These are phyloP conservation scores for Butyriboletus loyo DNA, from an alignment of 768 basidiomycete genomes.

Conservation along the genomic window DNA sequence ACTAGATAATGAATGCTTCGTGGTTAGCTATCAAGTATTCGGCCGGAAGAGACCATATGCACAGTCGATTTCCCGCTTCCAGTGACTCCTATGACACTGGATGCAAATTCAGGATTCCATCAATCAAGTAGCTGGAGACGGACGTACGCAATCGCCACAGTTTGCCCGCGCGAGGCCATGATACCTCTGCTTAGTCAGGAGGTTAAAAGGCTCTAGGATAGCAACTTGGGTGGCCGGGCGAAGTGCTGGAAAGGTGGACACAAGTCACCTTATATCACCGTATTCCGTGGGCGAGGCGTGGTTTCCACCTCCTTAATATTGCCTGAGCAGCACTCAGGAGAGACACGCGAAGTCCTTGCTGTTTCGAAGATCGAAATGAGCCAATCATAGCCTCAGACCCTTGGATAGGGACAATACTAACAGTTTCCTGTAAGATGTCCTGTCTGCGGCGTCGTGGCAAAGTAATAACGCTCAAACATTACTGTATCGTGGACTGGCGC, in stretches of 20 bases:
- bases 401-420: background rate
- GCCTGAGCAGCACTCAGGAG: slow-evolving; percentile 7
- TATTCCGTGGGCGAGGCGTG: slow-evolving; percentile 3
- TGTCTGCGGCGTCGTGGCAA: slow-evolving; percentile 3
- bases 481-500: background rate
- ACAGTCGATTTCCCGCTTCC: slow-evolving; percentile 35
- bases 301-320: slow-evolving; percentile 5
- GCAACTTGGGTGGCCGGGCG: background rate
- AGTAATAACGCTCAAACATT: background rate
- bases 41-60: background rate
- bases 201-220: background rate
- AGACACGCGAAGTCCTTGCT: slow-evolving; percentile 17
- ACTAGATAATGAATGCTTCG: slow-evolving; percentile 25
- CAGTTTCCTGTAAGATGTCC: background rate
- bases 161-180: slow-evolving; percentile 16
- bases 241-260: background rate
- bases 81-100: slow-evolving; percentile 31
- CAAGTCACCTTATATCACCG: slow-evolving; percentile 18
- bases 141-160: slow-evolving; percentile 28
- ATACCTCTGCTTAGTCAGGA: slow-evolving; percentile 1
- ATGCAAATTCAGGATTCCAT: slow-evolving; percentile 2
- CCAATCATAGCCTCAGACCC: slow-evolving; percentile 14
- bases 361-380: slow-evolving; percentile 16
- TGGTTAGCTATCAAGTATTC: background rate
- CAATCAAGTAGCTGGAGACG: background rate